Base-by-base conservation (phyloP, 768 basidiomycete genomes). In the Cubamyces lactineus region DNA sequence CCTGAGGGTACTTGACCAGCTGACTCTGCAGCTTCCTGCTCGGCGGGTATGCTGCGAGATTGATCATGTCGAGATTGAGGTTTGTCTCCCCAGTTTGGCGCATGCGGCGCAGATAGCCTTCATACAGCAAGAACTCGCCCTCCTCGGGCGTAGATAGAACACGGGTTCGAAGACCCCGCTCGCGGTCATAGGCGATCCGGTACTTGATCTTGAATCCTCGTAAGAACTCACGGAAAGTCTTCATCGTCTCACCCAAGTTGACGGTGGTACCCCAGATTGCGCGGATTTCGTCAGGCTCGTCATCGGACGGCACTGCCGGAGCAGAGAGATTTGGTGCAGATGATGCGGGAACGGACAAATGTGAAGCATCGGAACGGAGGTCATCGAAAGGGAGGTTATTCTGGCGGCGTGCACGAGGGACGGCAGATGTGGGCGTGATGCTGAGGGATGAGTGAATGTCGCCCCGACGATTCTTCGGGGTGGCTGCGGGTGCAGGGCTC, bases 221-320 rank as follows among this genome's bases (percentile, higher is more conserved):
- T 58, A 99, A 76, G 74, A 98, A 98, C 40, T 91, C 87, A 53
- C 87, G 84, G 78, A 98, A 98, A 19, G 89, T 75, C 69, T 87
- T 89, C 92, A 98, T 97, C 13, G 92, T 90, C 73, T 96, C 91
- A 3, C 86, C 83, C 26, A 99, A 82, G 66, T 92, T 91, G 69
- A 99, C 95, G 1, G 93, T 96, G 0, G 97, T 99, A 30, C 97
- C 97, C 96, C 97, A 99, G 63, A 99, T 93, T 23, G 94, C 94
- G 57, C 92, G 84, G 53, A 94, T 90, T 66, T 92, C 92, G 59
- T 92, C 91, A 0, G 88, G 89, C 57, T 89, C 88, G 62, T 90
- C 88, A 63, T 89, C 91, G 13, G 84, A 85, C 15, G 84, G 85
- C 1, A 73, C 80, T 28, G 78, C 82, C 16, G 82, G 86, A 7